Evolutionary conservation across 257 asterid genomes (phyloP).

Genomic region (Lycium barbarum): DNA sequence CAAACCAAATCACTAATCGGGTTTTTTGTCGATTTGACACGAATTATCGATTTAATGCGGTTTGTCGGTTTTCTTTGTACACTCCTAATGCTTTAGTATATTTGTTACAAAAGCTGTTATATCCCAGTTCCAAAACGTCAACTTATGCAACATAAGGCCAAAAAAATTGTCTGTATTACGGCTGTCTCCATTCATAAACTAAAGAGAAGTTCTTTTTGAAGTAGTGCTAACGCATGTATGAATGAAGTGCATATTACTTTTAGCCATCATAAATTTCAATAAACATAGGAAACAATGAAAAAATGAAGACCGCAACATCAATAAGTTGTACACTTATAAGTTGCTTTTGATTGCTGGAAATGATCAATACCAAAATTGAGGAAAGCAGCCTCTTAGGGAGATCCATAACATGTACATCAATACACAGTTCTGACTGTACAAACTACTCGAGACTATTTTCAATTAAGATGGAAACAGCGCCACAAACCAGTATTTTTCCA

Average conservation of each 20-base stretch:
- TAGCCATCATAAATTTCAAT: neutral
- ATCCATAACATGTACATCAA: slow-evolving; percentile 21
- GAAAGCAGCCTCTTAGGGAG: neutral
- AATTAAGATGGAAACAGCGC: slow-evolving; percentile 7
- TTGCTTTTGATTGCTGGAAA: slow-evolving; percentile 7
- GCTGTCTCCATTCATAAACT: neutral
- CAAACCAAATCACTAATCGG: no score
- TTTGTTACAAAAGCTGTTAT: neutral
- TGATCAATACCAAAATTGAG: neutral
- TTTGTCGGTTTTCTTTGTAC: no score
- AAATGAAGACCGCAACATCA: neutral
- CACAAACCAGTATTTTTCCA: slow-evolving; percentile 4
- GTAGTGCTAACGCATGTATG: neutral
- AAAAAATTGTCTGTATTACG: neutral
- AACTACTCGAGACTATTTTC: neutral
- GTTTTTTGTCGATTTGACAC: no score
- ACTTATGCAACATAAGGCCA: neutral
- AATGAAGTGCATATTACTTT: neutral
- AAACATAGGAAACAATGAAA: neutral
- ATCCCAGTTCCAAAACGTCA: neutral
- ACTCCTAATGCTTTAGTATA: neutral
- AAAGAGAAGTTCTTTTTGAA: neutral
- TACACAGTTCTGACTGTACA: slow-evolving; percentile 15
- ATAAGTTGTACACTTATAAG: neutral
- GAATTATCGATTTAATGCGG: no score